phyloP scores from a whole-genome alignment of 2,329 filamentous ascomycete species.

The Fusarium poae region DNA sequence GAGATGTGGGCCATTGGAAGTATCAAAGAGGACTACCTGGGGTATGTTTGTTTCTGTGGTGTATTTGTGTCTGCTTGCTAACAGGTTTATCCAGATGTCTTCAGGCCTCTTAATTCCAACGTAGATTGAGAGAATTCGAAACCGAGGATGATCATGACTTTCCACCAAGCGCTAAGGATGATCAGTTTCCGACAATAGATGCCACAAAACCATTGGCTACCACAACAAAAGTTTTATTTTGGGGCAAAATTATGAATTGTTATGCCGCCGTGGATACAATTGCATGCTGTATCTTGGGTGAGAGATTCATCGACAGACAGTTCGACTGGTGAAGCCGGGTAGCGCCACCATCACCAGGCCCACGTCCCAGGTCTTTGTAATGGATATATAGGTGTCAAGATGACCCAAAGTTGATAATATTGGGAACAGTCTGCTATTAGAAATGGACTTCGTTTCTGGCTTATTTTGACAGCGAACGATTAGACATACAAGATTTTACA shows the following conservation, averaged over 20 bases:
- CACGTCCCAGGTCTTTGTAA: slow-evolving; percentile 9
- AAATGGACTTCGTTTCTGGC: slow-evolving; percentile 21
- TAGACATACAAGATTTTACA: slow-evolving; percentile 43
- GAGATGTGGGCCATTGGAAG: slow-evolving; percentile 98
- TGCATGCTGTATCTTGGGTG: slow-evolving; percentile 9
- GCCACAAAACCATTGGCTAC: slow-evolving; percentile 1
- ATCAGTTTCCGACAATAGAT: slow-evolving; percentile 6
- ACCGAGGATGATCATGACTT: slow-evolving; percentile 27
- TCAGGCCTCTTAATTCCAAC: slow-evolving; percentile 45
- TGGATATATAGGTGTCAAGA: slow-evolving; percentile 16
- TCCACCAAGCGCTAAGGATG: slow-evolving; percentile 1
- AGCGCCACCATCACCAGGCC: slow-evolving; percentile 2
- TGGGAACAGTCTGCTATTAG: slow-evolving; percentile 26
- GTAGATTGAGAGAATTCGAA: slow-evolving; percentile 32
- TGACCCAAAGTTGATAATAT: slow-evolving; percentile 16
- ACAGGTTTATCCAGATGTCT: slow-evolving; percentile 46
- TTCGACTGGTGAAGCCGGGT: slow-evolving; percentile 6
- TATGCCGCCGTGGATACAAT: neutral
- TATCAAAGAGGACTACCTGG: slow-evolving; percentile 87
- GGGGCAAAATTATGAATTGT: slow-evolving; percentile 7
- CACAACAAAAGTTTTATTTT: slow-evolving; percentile 11
- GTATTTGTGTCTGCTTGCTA: slow-evolving; percentile 18
- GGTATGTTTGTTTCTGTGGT: slow-evolving; percentile 59
- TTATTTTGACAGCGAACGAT: slow-evolving; percentile 28
- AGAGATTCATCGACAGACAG: slow-evolving; percentile 4